Percentiles rank a stretch among this genome's conserved stretches.
Conservation (phyloP, 2,329 filamentous ascomycete species). For the Pestalotiopsis sp. region DNA sequence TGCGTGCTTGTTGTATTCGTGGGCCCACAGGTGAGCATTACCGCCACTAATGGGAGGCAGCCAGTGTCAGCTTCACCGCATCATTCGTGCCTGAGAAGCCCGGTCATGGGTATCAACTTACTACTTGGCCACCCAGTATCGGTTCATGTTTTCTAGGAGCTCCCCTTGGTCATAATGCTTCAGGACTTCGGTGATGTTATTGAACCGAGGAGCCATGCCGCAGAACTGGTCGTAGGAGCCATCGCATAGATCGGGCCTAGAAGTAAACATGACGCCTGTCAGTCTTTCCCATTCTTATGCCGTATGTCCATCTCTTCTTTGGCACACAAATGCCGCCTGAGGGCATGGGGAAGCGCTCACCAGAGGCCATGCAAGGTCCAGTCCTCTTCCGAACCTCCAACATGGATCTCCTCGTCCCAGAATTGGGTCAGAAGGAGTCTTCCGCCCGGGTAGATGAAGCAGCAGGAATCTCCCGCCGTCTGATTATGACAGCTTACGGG, state of each 20-base stretch:
- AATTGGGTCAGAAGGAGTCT: constrained; percentile 45
- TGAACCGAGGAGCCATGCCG: constrained; percentile 42
- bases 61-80: background rate
- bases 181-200: constrained; percentile 45
- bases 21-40: constrained; percentile 61
- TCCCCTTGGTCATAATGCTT: constrained; percentile 40
- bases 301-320: background rate
- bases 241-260: constrained; percentile 47
- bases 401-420: constrained; percentile 44
- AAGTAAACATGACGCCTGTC: background rate
- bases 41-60: constrained; percentile 29
- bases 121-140: constrained; percentile 45
- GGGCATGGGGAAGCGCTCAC: constrained; percentile 26
- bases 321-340: no score
- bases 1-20: constrained; percentile 74
- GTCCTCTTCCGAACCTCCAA: constrained; percentile 42
- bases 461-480: constrained; percentile 41
- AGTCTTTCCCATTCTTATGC: background rate
- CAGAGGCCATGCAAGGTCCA: constrained; percentile 49
- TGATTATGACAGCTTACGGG: constrained; percentile 44
- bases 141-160: constrained; percentile 42
- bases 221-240: constrained; percentile 46
- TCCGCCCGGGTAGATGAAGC: constrained; percentile 44
- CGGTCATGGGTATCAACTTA: constrained; percentile 17
- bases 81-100: background rate